phyloP scores from a whole-genome alignment of 495 filamentous ascomycete genomes.

The Penicillium roqueforti region DNA sequence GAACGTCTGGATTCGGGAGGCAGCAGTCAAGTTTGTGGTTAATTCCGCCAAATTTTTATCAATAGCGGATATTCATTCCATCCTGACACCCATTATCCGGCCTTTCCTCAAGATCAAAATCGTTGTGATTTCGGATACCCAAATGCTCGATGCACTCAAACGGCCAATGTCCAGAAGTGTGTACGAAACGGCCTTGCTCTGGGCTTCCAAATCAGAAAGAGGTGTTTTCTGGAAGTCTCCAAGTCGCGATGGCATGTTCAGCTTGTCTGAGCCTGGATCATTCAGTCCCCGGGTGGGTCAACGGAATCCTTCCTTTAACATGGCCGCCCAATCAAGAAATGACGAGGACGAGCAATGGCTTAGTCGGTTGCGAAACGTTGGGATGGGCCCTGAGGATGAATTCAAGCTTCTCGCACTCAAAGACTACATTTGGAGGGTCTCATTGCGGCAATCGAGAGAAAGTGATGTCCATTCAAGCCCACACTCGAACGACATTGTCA shows the following conservation, averaged over 20 bases:
- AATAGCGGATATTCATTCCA: conserved; percentile 73
- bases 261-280: conserved; percentile 45
- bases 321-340: conserved; percentile 54
- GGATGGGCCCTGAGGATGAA: conserved; percentile 81
- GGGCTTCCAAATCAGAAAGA: conserved; percentile 76
- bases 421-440: conserved; percentile 89
- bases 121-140: conserved; percentile 61
- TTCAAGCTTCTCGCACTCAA: conserved; percentile 79
- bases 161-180: conserved; percentile 73
- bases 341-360: conserved; percentile 99
- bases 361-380: conserved; percentile 72
- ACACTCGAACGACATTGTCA: conserved; percentile 63
- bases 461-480: conserved; percentile 30
- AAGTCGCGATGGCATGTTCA: conserved; percentile 61
- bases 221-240: conserved; percentile 82
- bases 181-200: conserved; percentile 79
- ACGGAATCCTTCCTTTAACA: conserved; percentile 26
- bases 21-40: conserved; percentile 75
- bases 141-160: conserved; percentile 78
- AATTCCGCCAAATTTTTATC: conserved; percentile 74
- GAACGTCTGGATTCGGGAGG: conserved; percentile 91
- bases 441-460: conserved; percentile 60
- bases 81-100: conserved; percentile 70
- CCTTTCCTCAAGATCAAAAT: conserved; percentile 75
- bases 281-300: conserved; percentile 25